Evolutionary conservation across 1,139 yeast species (phyloP), one percentile per base, ranked within the genome.

Genomic region (Blastobotrys proliferans): DNA sequence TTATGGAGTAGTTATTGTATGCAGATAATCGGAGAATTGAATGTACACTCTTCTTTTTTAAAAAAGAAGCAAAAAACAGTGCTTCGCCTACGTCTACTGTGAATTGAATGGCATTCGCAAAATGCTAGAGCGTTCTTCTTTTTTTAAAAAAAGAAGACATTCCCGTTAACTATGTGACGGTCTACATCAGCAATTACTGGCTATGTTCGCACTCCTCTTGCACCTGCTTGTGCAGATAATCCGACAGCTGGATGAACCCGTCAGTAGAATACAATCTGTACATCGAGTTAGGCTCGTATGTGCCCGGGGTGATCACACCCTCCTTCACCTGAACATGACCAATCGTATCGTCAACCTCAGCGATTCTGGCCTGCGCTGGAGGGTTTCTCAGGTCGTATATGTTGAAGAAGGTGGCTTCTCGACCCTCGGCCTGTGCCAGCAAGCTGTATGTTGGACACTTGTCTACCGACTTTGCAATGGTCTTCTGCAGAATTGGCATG

Each of bases 331-430:
- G 73, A 5, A 84, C 79, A 54, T 81, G 83, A 0, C 95, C 95
- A 46, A 80, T 68, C 1, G 79, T 79, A 54, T 82, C 83, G 49
- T 81, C 87, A 4, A 83, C 76, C 19, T 81, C 84, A 0, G 94
- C 88, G 17, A 77, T 73, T 45, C 94, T 70, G 10, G 85, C 85
- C 51, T 75, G 78, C 19, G 76, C 67, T 1, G 94, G 90, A 2
- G 79, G 72, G 42, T 73, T 77, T 47, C 94, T 69, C 50, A 81
- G 70, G 57, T 85, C 95, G 54, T 78, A 82, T 35, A 85, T 73
- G 5, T 88, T 86, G 82, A 83, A 79, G 61, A 64, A 80, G 0
- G 74, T 64, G 33, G 69, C 50, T 14, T 31, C 22, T 40, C 48
- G 26, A 39, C 50, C 61, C 55, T 76, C 81, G 28, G 76, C 74